Conservation (phyloP, 768 basidiomycete species). For the Agrocybe praecox region DNA sequence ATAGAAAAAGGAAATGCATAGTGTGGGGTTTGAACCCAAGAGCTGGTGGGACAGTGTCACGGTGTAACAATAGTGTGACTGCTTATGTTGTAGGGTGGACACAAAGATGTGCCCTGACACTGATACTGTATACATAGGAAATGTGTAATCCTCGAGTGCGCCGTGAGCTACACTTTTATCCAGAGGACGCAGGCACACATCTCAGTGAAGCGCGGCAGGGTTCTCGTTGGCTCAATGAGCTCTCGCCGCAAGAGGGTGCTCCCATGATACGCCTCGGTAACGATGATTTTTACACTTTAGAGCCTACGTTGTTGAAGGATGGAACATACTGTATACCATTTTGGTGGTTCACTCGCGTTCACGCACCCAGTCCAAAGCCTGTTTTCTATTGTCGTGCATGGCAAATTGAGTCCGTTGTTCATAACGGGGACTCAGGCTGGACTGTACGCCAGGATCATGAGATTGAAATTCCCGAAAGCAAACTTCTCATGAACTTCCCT, state of each 20-base stretch:
- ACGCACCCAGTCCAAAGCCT: not conserved
- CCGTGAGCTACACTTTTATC: not conserved
- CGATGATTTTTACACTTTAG: conserved; percentile 29
- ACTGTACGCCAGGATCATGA: not conserved
- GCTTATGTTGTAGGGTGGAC: too few relatives aligned
- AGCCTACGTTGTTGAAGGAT: conserved; percentile 20
- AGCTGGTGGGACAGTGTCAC: too few relatives aligned
- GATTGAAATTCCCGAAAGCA: conserved; percentile 4
- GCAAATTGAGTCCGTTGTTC: not conserved
- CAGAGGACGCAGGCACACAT: not conserved
- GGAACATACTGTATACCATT: not conserved
- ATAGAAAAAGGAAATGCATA: too few relatives aligned
- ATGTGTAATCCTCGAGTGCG: not conserved
- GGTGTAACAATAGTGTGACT: too few relatives aligned
- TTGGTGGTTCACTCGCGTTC: not conserved
- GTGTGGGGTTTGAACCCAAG: too few relatives aligned
- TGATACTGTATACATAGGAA: too few relatives aligned
- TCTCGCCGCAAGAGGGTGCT: conserved; percentile 15
- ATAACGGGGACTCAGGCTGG: not conserved
- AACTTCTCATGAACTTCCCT: conserved; percentile 10
- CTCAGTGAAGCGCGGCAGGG: conserved; percentile 22
- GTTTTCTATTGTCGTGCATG: not conserved
- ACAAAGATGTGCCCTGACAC: too few relatives aligned
- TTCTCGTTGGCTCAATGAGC: conserved; percentile 27
- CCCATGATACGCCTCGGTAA: conserved; percentile 26